Evolutionary conservation across 1,284 basidiomycete genomes (phyloP).

Genomic region (Trichosporon coremiiforme): DNA sequence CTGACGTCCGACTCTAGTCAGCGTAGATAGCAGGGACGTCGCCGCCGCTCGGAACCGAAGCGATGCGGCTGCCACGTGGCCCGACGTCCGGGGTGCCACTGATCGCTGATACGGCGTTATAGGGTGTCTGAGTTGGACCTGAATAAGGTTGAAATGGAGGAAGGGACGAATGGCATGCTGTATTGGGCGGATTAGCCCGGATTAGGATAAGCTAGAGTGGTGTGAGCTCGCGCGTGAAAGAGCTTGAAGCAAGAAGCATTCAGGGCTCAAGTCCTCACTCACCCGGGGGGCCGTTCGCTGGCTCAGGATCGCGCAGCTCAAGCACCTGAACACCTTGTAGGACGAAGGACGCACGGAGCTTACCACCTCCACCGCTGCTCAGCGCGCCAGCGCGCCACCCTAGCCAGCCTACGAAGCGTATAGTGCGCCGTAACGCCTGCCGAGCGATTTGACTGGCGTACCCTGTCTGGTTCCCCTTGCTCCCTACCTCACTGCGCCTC

Average conservation of each 20-base stretch:
- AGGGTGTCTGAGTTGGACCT: neutral
- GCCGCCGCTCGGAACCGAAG: neutral
- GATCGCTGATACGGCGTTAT: neutral
- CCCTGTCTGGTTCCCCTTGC: neutral
- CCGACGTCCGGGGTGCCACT: neutral
- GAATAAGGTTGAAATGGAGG: constrained; percentile 2
- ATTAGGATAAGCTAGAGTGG: neutral
- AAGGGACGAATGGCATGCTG: neutral
- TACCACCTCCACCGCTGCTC: neutral
- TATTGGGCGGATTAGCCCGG: neutral
- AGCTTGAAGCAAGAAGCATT: neutral
- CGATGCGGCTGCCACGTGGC: neutral
- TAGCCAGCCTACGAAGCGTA: too few species aligned
- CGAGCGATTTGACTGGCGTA: constrained; percentile 11
- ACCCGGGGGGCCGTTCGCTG: neutral
- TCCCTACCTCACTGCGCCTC: constrained; percentile 13
- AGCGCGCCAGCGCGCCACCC: neutral
- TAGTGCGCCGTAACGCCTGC: neutral
- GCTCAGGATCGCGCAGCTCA: neutral
- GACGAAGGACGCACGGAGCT: constrained; percentile 9
- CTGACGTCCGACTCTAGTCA: neutral
- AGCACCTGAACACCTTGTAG: too few species aligned
- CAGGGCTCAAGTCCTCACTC: neutral
- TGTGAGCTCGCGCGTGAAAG: neutral
- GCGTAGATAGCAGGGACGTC: neutral